Evolutionary conservation across 352 stramenopile species (phyloP), one percentile per base, ranked within the genome.

Genomic region (Proteromonas lacertae): DNA sequence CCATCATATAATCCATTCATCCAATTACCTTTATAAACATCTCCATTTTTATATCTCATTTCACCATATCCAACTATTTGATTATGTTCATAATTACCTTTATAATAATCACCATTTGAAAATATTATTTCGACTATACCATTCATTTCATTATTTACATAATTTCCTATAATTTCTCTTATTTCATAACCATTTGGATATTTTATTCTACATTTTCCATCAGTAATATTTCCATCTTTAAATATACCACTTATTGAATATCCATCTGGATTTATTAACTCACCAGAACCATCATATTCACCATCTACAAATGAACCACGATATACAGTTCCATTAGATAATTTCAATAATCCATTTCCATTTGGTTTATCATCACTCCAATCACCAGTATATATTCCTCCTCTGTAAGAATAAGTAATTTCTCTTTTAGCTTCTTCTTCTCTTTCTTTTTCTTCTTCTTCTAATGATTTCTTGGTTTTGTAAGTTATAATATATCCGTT

Each of bases 31-130:
- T 23, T 4, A 25, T 41, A 41, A 2, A 34, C 25, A 28, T 32
- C 24, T 18, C 36, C 36, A 45, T 87, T 66, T 26, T 48, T 40
- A 31, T 78, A 81, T 35, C 12, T 14, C 29, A 30, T 32, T 28
- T 30, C 33, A 32, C 46, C 45, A 36, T 41, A 28, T 25, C 25
- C 35, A 6, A 26, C 35, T 34, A 32, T 35, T 2, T 36, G 13
- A 28, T 13, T 12, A 19, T 32, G 2, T 30, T 4, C 4, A 35
- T 39, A 55, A 25, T 52, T 42, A 14, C 45, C 48, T 36, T 55
- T 39, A 7, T 54, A 34, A 4, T 38, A 29, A 36, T 52, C 38
- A 8, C 45, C 47, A 4, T 38, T 42, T 14, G 5, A 7, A 13
- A 35, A 4, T 22, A 22, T 4, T 23, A 4, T 18, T 16, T n/a